Conservation (phyloP, 2,329 filamentous ascomycete species). For the Fusarium sp. region DNA sequence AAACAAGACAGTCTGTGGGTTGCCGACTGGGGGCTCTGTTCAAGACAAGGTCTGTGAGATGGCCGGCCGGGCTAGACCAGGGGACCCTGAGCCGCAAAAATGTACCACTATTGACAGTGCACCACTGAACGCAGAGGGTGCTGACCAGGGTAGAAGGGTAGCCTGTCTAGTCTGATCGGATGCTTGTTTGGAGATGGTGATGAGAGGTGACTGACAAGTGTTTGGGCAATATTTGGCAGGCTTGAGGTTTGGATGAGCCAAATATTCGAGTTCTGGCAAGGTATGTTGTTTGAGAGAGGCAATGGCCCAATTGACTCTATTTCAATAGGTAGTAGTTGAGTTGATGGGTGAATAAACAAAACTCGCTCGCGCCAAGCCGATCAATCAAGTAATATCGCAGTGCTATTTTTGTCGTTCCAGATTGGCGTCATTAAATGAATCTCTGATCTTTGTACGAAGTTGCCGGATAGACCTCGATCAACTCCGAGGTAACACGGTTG, state of each 20-base stretch:
- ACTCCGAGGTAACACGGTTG: conserved; percentile 3
- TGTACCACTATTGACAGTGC: conserved; percentile 33
- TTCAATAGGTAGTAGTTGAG: background rate
- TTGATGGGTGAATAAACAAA: conserved; percentile 32
- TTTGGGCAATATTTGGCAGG: conserved; percentile 5
- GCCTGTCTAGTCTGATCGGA: conserved; percentile 36
- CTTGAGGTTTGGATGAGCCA: conserved; percentile 3
- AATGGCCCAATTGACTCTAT: conserved; percentile 1
- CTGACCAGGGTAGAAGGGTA: conserved; percentile 25
- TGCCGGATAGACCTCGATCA: conserved; percentile 8
- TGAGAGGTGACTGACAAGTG: conserved; percentile 31
- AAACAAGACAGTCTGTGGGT: conserved; percentile 41
- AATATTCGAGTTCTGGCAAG: background rate
- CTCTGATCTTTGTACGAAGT: background rate
- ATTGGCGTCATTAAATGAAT: conserved; percentile 8
- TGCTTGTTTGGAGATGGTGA: conserved; percentile 29
- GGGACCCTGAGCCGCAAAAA: conserved; percentile 38
- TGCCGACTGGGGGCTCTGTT: conserved; percentile 31
- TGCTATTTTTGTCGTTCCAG: conserved; percentile 35
- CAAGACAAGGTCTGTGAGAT: conserved; percentile 41
- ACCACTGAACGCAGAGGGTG: conserved; percentile 27
- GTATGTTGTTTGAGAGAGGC: background rate
- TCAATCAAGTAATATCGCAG: conserved; percentile 15
- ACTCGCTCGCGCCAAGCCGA: conserved; percentile 31
- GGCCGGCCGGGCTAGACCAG: conserved; percentile 39